Base-by-base conservation (phyloP, 495 filamentous ascomycete species). In the Penicillium turbatum region DNA sequence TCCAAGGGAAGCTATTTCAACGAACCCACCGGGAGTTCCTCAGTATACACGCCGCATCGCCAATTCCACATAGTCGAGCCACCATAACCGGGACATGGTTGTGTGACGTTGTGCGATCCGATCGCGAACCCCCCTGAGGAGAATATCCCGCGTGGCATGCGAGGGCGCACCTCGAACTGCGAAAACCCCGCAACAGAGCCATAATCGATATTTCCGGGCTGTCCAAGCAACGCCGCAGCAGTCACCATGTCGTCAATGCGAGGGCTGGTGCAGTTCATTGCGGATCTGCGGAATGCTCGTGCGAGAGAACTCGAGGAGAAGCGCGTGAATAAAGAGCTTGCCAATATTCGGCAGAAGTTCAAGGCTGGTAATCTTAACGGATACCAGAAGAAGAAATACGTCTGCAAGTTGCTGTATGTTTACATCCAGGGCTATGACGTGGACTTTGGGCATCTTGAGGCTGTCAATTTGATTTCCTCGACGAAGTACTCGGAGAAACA, bases 341-440 rank as follows among this genome's bases (percentile, higher is more conserved):
- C 95, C 64, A 99, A 99, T 63, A 97, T 99, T 71, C 84, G 93
- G 78, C 78, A 81, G 62, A 81, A 81, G 56, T 81, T 81, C 61
- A 79, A 79, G 85, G 87, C 92, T 69, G 92, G 91, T 35, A 88
- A 78, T 67, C 74, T 97, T 26, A 95, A 86, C 71, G 95, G 95
- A 45, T 99, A 99, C 63, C 89, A 96, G 72, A 96, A 95, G 80
- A 99, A 99, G 81, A 99, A 99, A 88, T 99, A 99, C 66, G 95
- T 99, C 40, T 99, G 95, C 87, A 98, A 98, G 84, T 81, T 99
- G 57, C 82, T 99, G 40, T 99, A 99, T 66, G 97, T 99, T 61
- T 99, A 99, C 69, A 99, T 99, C 52, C 84, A 97, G 44, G 95
- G 95, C 7, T 99, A 95, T 86, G 95, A 99, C 66, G 92, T 99